Conservation (phyloP, 1,284 basidiomycete species). For the Schizophyllum amplum region DNA sequence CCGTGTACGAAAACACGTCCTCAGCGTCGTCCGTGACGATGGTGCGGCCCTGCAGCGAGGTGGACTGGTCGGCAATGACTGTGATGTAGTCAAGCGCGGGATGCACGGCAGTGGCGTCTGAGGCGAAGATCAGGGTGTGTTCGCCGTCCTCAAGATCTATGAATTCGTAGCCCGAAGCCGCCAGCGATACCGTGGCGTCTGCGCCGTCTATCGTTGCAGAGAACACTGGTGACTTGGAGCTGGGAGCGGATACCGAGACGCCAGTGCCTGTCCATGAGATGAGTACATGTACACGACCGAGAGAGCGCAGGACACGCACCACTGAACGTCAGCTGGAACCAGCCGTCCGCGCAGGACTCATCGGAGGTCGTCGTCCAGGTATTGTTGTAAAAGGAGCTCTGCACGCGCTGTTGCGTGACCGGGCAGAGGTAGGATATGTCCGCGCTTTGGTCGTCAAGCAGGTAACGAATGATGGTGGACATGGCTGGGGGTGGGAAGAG, state of each 20-base stretch:
- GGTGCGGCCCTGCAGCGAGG: slow-evolving; percentile 23
- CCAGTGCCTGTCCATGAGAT: slow-evolving; percentile 20
- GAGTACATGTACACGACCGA: neutral
- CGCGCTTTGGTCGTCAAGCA: neutral
- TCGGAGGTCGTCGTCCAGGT: slow-evolving; percentile 28
- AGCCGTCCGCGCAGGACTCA: slow-evolving; percentile 21
- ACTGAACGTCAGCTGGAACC: slow-evolving; percentile 29
- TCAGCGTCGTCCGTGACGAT: slow-evolving; percentile 30
- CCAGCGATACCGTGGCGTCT: slow-evolving; percentile 18
- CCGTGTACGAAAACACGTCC: slow-evolving; percentile 18
- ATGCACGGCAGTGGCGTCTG: slow-evolving; percentile 15
- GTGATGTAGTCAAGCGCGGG: slow-evolving; percentile 31
- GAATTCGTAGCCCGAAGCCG: slow-evolving; percentile 22
- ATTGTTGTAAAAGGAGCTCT: slow-evolving; percentile 26
- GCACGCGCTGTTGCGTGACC: neutral
- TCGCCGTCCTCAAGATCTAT: slow-evolving; percentile 24
- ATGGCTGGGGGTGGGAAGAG: neutral
- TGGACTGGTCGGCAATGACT: slow-evolving; percentile 26
- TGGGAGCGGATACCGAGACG: slow-evolving; percentile 16
- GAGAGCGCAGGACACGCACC: slow-evolving; percentile 17
- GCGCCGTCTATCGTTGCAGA: slow-evolving; percentile 28
- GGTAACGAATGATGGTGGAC: neutral
- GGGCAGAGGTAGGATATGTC: neutral
- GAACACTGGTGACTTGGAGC: slow-evolving; percentile 17
- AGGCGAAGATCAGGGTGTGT: slow-evolving; percentile 27